Percentiles rank a stretch among this genome's conserved stretches.
Conservation (phyloP, 768 basidiomycete genomes). For the Collybiopsis confluens region DNA sequence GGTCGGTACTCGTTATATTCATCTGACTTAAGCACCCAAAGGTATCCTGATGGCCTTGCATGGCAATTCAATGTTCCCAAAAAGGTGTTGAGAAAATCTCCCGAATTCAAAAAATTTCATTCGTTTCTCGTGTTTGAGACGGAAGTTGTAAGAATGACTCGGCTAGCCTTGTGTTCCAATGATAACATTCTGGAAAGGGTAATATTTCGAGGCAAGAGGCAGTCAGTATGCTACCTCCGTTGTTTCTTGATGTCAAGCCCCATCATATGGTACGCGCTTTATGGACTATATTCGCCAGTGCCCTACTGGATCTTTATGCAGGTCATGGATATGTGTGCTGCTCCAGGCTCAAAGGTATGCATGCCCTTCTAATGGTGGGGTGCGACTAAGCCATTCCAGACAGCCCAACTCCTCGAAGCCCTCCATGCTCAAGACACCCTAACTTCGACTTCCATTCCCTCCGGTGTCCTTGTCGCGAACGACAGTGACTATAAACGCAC, state of each 20-base stretch:
- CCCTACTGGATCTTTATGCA: constrained; percentile 20
- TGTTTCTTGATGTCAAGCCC: constrained; percentile 91
- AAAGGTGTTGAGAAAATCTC: constrained; percentile 77
- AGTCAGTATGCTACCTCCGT: constrained; percentile 98
- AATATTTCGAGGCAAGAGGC: constrained; percentile 96
- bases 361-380: background rate
- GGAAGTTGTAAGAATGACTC: constrained; percentile 67
- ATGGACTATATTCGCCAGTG: too few species aligned
- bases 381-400: constrained; percentile 37
- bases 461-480: constrained; percentile 90
- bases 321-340: constrained; percentile 98
- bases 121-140: constrained; percentile 97
- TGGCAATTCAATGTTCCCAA: constrained; percentile 97
- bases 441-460: constrained; percentile 63
- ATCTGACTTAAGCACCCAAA: constrained; percentile 21
- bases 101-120: constrained; percentile 93
- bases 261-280: constrained; percentile 79
- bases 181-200: constrained; percentile 48
- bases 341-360: constrained; percentile 90
- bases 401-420: constrained; percentile 94
- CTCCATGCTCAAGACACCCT: constrained; percentile 75
- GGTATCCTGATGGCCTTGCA: constrained; percentile 93
- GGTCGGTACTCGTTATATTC: background rate
- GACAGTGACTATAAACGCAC: constrained; percentile 93
- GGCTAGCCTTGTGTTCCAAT: background rate